Conservation (phyloP, 768 basidiomycete genomes). For the Boletus reticuloceps region DNA sequence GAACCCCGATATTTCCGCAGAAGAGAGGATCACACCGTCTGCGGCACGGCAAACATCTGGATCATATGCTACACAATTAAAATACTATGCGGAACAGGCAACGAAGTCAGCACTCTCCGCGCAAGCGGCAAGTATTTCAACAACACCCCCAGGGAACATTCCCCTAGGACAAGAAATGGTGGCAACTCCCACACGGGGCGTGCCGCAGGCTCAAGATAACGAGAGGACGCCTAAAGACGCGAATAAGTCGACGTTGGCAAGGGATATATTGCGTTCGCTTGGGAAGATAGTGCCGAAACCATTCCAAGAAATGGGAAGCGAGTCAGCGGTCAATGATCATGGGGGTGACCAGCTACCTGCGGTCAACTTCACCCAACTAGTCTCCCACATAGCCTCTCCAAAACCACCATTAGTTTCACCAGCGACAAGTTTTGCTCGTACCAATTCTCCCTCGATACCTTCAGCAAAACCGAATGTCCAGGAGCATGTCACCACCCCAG, state of each 20-base stretch:
- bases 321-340: not conserved
- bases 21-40: not conserved
- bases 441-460: not conserved
- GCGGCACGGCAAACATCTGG: not conserved
- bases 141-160: not conserved
- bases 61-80: slow-evolving; percentile 14
- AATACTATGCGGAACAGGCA: slow-evolving; percentile 22
- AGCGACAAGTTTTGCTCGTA: not conserved
- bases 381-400: not conserved
- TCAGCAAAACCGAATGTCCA: not conserved
- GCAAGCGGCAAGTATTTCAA: slow-evolving; percentile 1
- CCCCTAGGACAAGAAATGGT: not conserved
- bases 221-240: slow-evolving; percentile 38
- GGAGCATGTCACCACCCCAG: not conserved
- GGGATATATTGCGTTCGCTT: slow-evolving; percentile 54
- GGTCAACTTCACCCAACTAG: not conserved
- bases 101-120: slow-evolving; percentile 4
- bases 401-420: not conserved
- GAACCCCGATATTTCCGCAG: not conserved
- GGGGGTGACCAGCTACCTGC: not conserved
- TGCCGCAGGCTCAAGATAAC: not conserved
- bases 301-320: slow-evolving; percentile 5
- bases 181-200: slow-evolving; percentile 9
- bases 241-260: slow-evolving; percentile 51
- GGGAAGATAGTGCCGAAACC: slow-evolving; percentile 23